Conservation (phyloP, 1,284 basidiomycete genomes). For the Takashimella tepidaria region DNA sequence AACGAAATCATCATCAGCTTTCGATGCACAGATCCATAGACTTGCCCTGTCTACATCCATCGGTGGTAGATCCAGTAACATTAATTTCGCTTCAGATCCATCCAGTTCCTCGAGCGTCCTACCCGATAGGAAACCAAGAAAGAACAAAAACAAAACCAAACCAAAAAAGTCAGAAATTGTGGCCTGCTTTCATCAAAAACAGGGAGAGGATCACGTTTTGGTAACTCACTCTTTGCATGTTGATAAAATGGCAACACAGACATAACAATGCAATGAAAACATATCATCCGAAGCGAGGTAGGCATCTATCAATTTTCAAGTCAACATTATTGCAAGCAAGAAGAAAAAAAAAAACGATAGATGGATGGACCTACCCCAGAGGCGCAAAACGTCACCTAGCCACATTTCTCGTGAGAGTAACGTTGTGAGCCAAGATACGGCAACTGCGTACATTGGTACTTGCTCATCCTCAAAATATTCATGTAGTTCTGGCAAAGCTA, state of each 20-base stretch:
- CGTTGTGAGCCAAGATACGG: constrained; percentile 41
- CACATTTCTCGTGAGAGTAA: constrained; percentile 44
- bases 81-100: constrained; percentile 42
- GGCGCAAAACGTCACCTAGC: constrained; percentile 39
- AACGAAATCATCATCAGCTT: background rate
- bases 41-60: constrained; percentile 45
- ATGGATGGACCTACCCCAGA: constrained; percentile 42
- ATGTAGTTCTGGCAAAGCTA: constrained; percentile 40
- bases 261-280: constrained; percentile 45
- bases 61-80: constrained; percentile 44
- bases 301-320: constrained; percentile 26
- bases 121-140: too few relatives aligned
- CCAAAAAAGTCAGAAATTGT: too few relatives aligned
- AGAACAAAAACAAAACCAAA: too few relatives aligned
- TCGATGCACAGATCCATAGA: background rate
- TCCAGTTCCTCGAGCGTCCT: constrained; percentile 45
- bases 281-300: constrained; percentile 44
- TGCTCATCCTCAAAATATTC: constrained; percentile 47
- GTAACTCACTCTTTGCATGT: constrained; percentile 44
- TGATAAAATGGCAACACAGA: constrained; percentile 42
- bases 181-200: background rate
- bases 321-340: background rate
- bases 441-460: constrained; percentile 40
- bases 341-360: too few relatives aligned
- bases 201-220: background rate